Percentiles rank a stretch among this genome's conserved stretches.
These are phyloP conservation scores for Lenzites betulinus DNA, from an alignment of 768 basidiomycete genomes.

Conservation along the genomic window DNA sequence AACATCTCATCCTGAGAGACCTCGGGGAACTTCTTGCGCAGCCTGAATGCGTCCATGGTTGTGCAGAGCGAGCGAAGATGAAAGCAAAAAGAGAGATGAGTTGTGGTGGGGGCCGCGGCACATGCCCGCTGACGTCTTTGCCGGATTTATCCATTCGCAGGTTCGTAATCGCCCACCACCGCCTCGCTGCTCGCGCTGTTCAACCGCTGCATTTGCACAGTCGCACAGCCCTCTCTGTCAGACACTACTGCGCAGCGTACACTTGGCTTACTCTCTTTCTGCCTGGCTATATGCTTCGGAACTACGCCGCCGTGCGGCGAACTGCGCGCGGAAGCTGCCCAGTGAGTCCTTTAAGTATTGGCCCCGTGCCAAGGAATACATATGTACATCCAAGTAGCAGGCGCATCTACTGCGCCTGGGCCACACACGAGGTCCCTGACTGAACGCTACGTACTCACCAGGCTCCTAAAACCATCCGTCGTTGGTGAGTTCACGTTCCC, in stretches of 20 bases:
- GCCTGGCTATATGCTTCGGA: background rate
- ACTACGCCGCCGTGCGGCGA: no score
- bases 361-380: no score
- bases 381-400: no score
- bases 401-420: no score
- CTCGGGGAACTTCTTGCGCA: slow-evolving; percentile 92
- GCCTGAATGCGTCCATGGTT: slow-evolving; percentile 77
- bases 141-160: slow-evolving; percentile 20
- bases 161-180: slow-evolving; percentile 8
- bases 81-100: slow-evolving; percentile 5
- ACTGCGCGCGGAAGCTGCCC: no score
- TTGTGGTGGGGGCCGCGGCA: slow-evolving; percentile 3
- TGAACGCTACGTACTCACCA: no score
- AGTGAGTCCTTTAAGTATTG: no score
- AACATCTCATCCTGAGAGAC: slow-evolving; percentile 93
- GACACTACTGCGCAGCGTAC: background rate
- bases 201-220: background rate
- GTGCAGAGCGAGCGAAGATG: slow-evolving; percentile 7
- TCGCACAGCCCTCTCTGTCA: background rate
- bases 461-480: no score
- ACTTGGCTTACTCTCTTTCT: background rate
- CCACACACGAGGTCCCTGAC: no score
- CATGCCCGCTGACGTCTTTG: slow-evolving; percentile 24
- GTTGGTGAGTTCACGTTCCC: no score
- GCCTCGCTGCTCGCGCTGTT: slow-evolving; percentile 1